phyloP scores from a whole-genome alignment of 257 asterid genomes.

The Leptodermis oblonga region DNA sequence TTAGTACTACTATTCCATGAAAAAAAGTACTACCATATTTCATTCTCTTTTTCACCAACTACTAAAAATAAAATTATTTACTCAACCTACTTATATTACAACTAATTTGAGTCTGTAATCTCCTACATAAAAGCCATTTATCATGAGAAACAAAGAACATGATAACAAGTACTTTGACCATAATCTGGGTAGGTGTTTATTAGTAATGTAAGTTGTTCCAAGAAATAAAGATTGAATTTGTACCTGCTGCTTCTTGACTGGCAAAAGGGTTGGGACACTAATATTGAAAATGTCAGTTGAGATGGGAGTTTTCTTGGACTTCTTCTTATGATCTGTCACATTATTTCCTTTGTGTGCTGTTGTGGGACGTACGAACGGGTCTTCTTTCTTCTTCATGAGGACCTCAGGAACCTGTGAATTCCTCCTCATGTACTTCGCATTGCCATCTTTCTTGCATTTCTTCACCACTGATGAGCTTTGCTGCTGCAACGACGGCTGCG shows the following conservation, averaged over 20 bases:
- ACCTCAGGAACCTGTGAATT: slow-evolving; percentile 27
- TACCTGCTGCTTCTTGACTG: slow-evolving; percentile 80
- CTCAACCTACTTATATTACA: no score
- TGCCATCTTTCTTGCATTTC: slow-evolving; percentile 20
- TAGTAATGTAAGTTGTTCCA: no score
- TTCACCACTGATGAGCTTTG: slow-evolving; percentile 7
- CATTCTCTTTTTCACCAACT: no score
- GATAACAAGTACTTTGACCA: no score
- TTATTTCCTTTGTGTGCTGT: slow-evolving; percentile 32
- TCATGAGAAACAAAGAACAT: no score
- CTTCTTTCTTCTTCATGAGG: slow-evolving; percentile 48
- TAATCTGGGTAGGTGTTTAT: no score
- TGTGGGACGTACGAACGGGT: slow-evolving; percentile 42
- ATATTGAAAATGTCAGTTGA: slow-evolving; percentile 42
- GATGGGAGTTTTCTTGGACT: slow-evolving; percentile 47
- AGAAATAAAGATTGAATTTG: neutral
- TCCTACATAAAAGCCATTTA: no score
- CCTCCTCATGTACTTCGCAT: slow-evolving; percentile 26
- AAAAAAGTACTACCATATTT: no score
- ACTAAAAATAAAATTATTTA: no score
- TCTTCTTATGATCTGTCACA: slow-evolving; percentile 31
- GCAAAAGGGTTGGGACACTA: slow-evolving; percentile 52
- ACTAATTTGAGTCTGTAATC: no score
- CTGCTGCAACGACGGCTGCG: no score
- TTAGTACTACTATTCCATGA: no score